Base-by-base conservation (phyloP, 148 eudicot species). In the Suaeda aralocaspica region DNA sequence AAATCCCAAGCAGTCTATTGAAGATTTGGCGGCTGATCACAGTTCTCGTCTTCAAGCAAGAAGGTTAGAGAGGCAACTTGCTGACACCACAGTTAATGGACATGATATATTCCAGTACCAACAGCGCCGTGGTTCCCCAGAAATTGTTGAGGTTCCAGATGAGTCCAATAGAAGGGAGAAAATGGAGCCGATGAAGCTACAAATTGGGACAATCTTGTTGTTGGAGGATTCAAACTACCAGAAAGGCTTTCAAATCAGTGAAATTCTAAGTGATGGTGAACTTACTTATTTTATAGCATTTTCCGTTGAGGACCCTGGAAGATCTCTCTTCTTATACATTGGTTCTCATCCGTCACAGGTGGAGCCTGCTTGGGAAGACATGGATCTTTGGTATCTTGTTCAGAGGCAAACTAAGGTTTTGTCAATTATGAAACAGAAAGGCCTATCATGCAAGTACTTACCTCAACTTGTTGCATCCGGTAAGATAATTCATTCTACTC, bases 21-120 rank as follows among this genome's bases (percentile, higher is more conserved):
- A 89, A 81, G 96, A 89, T 77, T 79, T 94, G 79, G 99, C 99
- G 69, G 92, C 97, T 22, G 99, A 94, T 68, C 99, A 94, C 70
- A 89, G 89, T 56, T 82, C 86, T 46, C 97, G 99, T 58, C 92
- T 94, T 61, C 99, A 94, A 26, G 76, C 79, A 42, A 89, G 99
- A 79, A 84, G 96, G 69, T 75, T 78, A 18, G 96, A 91, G 75
- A 84, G 99, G 67, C 91, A 84, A 69, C 71, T 90, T 74, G 86
- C 81, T 49, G 91, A 89, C 59, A 76, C 77, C 53, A 72, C 72
- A 28, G 66, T 78, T 48, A 89, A 89, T 67, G 89, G 84, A 64
- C 87, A 86, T 39, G 89, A 92, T 63, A 66, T 86, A 21, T 86
- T 80, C 72, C 84, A 66, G 61, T 79, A 83, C 76, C 91, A 91